Evolutionary conservation across 2,329 filamentous ascomycete genomes (phyloP), one percentile per base, ranked within the genome.

Genomic region (Epichloe gansuensis): DNA sequence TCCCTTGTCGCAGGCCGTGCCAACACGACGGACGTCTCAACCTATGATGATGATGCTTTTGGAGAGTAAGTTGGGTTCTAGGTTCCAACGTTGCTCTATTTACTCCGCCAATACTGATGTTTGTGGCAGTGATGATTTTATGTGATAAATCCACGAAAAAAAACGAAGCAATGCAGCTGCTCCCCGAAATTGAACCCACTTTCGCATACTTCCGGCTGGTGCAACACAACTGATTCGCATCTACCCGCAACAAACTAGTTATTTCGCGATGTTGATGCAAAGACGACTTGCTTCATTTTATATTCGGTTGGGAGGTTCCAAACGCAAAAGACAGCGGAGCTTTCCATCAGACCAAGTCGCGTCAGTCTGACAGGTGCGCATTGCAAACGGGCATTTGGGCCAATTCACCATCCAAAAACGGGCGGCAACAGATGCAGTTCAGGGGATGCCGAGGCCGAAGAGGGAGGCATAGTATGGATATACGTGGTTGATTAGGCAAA

Each of bases 1-100:
- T 85, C 82, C 6, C 75, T 97, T 48, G 86, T 87, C 52, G 82
- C 86, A 54, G 73, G 70, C 64, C 73, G 85, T 65, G 70, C 76
- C 61, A 76, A 76, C 57, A 71, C 72, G 48, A 77, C 82, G 15
- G 91, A 97, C 68, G 82, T 81, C n/a, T 80, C 78, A 53, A 75
- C 81, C 47, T 95, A 97, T 64, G 87, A 88, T 34, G 86, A 90
- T 52, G 86, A 88, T 42, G 75, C 67, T 55, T 88, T 88, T 65
- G 91, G 88, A 72, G 91, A 95, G 81, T 88, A 76, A 77, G 89
- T 83, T 35, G 6, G 8, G 9, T 21, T 25, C 4, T 4, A 11
- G 8, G 7, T 5, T 6, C 21, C 4, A 2, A 2, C 35, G 23
- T 15, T 35, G 9, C 12, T 13, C 6, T 9, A 34, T 25, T 5